Evolutionary conservation across 2,329 filamentous ascomycete species (phyloP).

Genomic region (Nigrospora sphaerica): DNA sequence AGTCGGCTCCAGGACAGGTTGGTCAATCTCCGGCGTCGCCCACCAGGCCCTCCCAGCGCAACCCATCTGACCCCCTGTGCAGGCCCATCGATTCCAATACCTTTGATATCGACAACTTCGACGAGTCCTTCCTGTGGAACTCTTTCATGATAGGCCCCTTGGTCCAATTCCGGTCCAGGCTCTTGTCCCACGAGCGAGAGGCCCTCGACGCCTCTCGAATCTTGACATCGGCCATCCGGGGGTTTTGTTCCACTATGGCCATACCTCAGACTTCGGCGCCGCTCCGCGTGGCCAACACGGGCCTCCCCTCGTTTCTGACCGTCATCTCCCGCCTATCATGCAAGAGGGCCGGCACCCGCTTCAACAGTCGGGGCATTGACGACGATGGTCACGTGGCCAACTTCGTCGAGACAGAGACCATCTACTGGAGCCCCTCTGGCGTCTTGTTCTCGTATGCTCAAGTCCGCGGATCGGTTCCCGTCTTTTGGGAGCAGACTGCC

Average conservation of each 20-base stretch:
- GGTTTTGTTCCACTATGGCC: conserved; percentile 81
- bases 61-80: neutral
- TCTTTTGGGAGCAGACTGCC: conserved; percentile 94
- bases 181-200: conserved; percentile 67
- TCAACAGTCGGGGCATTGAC: conserved; percentile 95
- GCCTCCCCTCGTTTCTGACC: conserved; percentile 76
- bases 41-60: too few species aligned
- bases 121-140: conserved; percentile 94
- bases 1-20: conserved; percentile 85
- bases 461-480: conserved; percentile 82
- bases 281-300: conserved; percentile 55
- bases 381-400: conserved; percentile 97
- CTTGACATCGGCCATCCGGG: conserved; percentile 86
- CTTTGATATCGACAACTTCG: conserved; percentile 87
- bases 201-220: conserved; percentile 82
- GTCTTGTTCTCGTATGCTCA: conserved; percentile 90
- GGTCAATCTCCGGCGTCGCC: conserved; percentile 1
- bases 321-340: conserved; percentile 90
- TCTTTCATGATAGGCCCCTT: conserved; percentile 96
- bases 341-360: conserved; percentile 83
- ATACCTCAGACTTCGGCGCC: conserved; percentile 73
- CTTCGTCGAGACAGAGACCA: conserved; percentile 95
- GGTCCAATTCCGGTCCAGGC: conserved; percentile 77
- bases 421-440: conserved; percentile 75
- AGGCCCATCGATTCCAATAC: conserved; percentile 69